Percentiles rank a stretch among this genome's conserved stretches.
Conservation (phyloP, 2,329 filamentous ascomycete genomes). For the Coniella lustricola region DNA sequence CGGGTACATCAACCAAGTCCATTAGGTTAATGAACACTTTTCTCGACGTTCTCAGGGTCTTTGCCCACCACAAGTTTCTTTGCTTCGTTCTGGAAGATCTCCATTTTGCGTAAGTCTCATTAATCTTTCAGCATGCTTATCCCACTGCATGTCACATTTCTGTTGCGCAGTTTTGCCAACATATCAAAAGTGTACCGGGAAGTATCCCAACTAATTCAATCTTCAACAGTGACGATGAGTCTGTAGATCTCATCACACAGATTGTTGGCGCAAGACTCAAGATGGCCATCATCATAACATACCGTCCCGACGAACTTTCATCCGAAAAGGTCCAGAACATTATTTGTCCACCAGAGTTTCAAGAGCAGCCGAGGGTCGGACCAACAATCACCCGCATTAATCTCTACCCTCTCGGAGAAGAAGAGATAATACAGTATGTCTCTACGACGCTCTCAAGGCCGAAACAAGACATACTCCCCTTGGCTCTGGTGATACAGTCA, state of each 20-base stretch:
- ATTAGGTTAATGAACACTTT: constrained; percentile 83
- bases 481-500: constrained; percentile 80
- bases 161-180: neutral
- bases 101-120: constrained; percentile 56
- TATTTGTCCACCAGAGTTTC: constrained; percentile 45
- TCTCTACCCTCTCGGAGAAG: constrained; percentile 67
- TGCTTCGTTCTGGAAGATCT: constrained; percentile 85
- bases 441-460: constrained; percentile 70
- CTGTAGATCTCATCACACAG: constrained; percentile 72
- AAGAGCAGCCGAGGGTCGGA: constrained; percentile 41
- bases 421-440: constrained; percentile 77
- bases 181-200: too few species aligned
- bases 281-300: constrained; percentile 75
- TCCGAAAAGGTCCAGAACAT: constrained; percentile 48
- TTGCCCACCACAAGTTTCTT: constrained; percentile 78
- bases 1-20: constrained; percentile 52
- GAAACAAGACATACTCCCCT: constrained; percentile 63
- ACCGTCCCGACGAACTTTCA: constrained; percentile 58
- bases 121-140: neutral
- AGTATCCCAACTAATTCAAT: neutral
- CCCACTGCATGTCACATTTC: neutral
- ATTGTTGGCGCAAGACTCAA: constrained; percentile 73
- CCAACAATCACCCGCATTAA: constrained; percentile 61
- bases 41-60: constrained; percentile 73
- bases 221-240: constrained; percentile 60